These are phyloP conservation scores for Bothriochloa decipiens DNA, from an alignment of 176 grass and related monocot species.

Conservation along the genomic window DNA sequence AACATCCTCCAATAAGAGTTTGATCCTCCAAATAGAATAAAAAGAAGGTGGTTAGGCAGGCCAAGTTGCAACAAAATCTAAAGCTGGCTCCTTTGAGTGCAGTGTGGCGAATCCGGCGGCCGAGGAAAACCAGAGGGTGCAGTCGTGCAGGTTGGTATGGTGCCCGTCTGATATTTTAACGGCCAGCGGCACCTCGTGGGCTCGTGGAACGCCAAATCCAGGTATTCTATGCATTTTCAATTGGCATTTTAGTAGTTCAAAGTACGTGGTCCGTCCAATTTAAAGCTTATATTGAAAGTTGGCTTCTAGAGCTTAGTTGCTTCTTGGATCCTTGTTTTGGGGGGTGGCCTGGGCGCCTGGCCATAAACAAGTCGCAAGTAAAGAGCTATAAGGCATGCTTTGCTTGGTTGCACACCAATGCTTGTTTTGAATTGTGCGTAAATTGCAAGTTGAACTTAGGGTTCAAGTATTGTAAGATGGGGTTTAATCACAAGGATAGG, in stretches of 20 bases:
- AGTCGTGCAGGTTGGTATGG: neutral
- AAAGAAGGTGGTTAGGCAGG: slow-evolving; percentile 18
- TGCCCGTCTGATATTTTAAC: neutral
- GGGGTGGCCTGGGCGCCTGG: neutral
- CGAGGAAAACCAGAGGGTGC: slow-evolving; percentile 36
- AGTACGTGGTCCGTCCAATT: neutral
- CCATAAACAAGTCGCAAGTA: neutral
- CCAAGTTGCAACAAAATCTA: slow-evolving; percentile 54
- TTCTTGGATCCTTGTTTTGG: neutral
- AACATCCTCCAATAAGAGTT: slow-evolving; percentile 9
- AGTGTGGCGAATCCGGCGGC: slow-evolving; percentile 41
- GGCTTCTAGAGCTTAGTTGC: neutral
- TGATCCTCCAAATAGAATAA: slow-evolving; percentile 41
- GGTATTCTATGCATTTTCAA: neutral
- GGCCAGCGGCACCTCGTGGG: slow-evolving; percentile 22
- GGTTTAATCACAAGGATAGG: neutral
- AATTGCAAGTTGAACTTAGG: slow-evolving; percentile 1
- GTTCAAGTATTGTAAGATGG: neutral
- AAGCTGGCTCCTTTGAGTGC: slow-evolving; percentile 48
- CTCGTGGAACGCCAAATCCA: neutral
- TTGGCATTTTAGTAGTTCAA: slow-evolving; percentile 5
- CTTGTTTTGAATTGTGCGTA: neutral
- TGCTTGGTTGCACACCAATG: slow-evolving; percentile 22
- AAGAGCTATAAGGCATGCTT: neutral
- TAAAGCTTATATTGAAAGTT: slow-evolving; percentile 9